Evolutionary conservation across 805 yeast species (phyloP), one percentile per base, ranked within the genome.

Genomic region (Candida ulmi): DNA sequence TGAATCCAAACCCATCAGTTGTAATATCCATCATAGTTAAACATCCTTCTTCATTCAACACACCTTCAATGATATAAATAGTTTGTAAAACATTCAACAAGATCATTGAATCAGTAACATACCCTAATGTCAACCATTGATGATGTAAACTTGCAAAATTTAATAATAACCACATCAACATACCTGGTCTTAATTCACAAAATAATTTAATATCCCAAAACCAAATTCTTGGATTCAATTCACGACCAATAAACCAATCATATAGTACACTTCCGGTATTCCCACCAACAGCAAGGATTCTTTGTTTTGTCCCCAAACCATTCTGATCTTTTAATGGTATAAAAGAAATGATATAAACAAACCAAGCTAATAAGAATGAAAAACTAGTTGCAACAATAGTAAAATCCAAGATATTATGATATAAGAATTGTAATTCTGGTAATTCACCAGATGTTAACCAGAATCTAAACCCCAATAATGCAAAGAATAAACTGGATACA

Each of bases 161-260:
- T 45, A 91, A 74, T 36, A 87, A 58, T 13, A 81, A 63, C 96
- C 97, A 91, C 32, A 93, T 65, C 39, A 91, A 65, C 74, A 93
- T 70, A 5, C 99, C 99, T 1, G 99, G 99, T 54, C 96, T 78
- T 60, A 93, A 73, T 61, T 93, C 99, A 61, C 96, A 86, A 54
- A 85, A 93, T 50, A 88, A 62, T 64, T 93, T 93, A 60, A 93
- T 78, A 58, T 93, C 99, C 71, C 90, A 78, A 0, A 73, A 54
- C 1, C 95, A 93, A 42, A 86, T 67, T 51, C 98, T 72, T 21
- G 98, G 99, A 59, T 93, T 93, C 55, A 93, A 69, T 63, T 91
- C 98, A 44, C 99, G 78, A 24, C 99, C 99, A 57, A 93, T 88
- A 57, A 88, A 93, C 97, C 96, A 90, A 56, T 93, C 96, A 57